Conservation (phyloP, 129 eudicot genomes). For the Flaveria bidentis region DNA sequence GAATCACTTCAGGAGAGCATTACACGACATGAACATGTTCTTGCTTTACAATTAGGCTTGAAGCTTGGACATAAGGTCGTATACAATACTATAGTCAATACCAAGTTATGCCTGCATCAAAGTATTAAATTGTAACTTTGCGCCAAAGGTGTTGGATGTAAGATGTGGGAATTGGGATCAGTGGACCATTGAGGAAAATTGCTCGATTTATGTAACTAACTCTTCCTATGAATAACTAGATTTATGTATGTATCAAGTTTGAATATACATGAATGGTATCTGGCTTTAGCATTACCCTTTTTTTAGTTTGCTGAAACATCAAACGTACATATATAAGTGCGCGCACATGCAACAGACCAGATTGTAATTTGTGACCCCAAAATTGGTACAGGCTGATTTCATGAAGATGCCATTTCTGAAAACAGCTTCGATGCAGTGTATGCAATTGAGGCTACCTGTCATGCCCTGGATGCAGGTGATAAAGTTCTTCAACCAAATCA, state of each 20-base stretch:
- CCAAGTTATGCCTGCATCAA: too few relatives aligned
- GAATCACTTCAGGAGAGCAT: constrained; percentile 94
- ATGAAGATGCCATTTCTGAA: constrained; percentile 94
- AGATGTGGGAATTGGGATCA: too few relatives aligned
- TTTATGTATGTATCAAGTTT: not conserved
- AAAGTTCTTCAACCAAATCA: not conserved
- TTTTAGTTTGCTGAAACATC: not conserved
- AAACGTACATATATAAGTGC: not conserved
- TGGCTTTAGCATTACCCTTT: too few relatives aligned
- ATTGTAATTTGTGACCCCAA: constrained; percentile 8
- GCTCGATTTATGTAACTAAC: not conserved
- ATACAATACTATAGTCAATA: too few relatives aligned
- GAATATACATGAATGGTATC: not conserved
- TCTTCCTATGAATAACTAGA: not conserved
- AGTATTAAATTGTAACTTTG: too few relatives aligned
- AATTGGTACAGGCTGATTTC: constrained; percentile 78
- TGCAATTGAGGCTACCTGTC: constrained; percentile 94
- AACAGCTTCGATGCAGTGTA: constrained; percentile 80
- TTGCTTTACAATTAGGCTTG: too few relatives aligned
- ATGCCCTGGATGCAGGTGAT: constrained; percentile 86
- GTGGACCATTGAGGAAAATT: too few relatives aligned
- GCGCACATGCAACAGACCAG: not conserved
- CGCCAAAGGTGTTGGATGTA: too few relatives aligned
- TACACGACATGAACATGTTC: not conserved
- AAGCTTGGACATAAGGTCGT: too few relatives aligned